Evolutionary conservation across 2,329 filamentous ascomycete genomes (phyloP), one percentile per base, ranked within the genome.

Genomic region (Chrysosporium queenslandicum): DNA sequence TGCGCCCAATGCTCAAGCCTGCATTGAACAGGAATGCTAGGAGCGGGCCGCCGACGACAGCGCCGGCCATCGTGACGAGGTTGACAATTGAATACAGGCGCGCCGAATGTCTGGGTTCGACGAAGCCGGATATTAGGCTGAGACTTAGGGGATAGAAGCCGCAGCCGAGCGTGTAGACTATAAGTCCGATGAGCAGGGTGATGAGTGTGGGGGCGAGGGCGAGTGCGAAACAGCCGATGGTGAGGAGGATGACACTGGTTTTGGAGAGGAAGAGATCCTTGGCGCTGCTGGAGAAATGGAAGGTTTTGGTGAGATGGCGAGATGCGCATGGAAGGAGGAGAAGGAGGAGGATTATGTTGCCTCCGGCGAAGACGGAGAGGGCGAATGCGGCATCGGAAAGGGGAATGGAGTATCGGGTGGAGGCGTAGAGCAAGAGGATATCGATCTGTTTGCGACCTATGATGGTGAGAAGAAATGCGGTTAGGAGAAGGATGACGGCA

Each of bases 361-460:
- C 66, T 2, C 68, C 71, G 1, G 74, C 72, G 53, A 73, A 71
- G 47, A 75, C 68, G 0, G 74, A 73, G 3, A 73, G 64, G 18
- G 76, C 60, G 52, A 71, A 59, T 40, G 70, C 71, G 48, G 70
- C 63, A 43, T 64, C 57, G 0, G 73, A 71, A 16, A 77, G 64
- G 30, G 70, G 69, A 72, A 74, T 77, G 21, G 61, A 58, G 52
- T 76, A 77, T 21, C 74, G 66, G n/a, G 71, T 73, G 1, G 74
- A 77, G 16, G 75, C 71, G 58, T 77, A 77, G 53, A 75, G 72
- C n/a, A 75, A 66, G 12, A 77, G 59, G 50, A 77, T 67, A 56
- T 68, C 71, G 14, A 72, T 63, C 8, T 72, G 70, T 45, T 74
- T 73, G 23, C 73, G 67, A 46, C 71, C 73, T 5, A 77, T 63